phyloP scores from a whole-genome alignment of 2,329 filamentous ascomycete genomes.

The Fusarium irregulare region DNA sequence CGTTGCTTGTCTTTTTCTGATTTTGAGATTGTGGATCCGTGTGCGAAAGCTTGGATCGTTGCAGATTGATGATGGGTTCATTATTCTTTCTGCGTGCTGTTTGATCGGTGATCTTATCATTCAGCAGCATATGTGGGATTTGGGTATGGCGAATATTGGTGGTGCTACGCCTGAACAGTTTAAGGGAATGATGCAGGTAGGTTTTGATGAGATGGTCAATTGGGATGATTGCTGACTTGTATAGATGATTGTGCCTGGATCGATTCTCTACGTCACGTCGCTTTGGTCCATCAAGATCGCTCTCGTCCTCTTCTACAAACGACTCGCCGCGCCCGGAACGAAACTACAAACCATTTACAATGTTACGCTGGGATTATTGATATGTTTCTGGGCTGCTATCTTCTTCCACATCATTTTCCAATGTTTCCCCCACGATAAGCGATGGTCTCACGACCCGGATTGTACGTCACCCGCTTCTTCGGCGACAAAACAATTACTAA shows the following conservation, averaged over 20 bases:
- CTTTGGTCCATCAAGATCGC: constrained; percentile 56
- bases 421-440: constrained; percentile 51
- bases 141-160: constrained; percentile 44
- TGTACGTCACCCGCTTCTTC: no score
- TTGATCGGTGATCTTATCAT: constrained; percentile 40
- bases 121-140: constrained; percentile 43
- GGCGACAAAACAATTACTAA: no score
- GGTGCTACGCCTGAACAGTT: constrained; percentile 40
- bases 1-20: constrained; percentile 34
- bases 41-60: constrained; percentile 29
- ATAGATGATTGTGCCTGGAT: constrained; percentile 55
- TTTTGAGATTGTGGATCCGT: constrained; percentile 37
- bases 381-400: constrained; percentile 48
- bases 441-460: constrained; percentile 42
- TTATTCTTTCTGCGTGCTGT: constrained; percentile 33
- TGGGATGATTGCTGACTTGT: background rate
- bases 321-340: constrained; percentile 51
- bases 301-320: constrained; percentile 56
- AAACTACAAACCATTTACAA: constrained; percentile 53
- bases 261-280: constrained; percentile 54
- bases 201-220: background rate
- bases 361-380: constrained; percentile 48
- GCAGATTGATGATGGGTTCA: constrained; percentile 34
- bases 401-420: constrained; percentile 56
- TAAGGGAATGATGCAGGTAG: constrained; percentile 44